Evolutionary conservation across 495 filamentous ascomycete species (phyloP).

Genomic region (Penicillium cataractarum): DNA sequence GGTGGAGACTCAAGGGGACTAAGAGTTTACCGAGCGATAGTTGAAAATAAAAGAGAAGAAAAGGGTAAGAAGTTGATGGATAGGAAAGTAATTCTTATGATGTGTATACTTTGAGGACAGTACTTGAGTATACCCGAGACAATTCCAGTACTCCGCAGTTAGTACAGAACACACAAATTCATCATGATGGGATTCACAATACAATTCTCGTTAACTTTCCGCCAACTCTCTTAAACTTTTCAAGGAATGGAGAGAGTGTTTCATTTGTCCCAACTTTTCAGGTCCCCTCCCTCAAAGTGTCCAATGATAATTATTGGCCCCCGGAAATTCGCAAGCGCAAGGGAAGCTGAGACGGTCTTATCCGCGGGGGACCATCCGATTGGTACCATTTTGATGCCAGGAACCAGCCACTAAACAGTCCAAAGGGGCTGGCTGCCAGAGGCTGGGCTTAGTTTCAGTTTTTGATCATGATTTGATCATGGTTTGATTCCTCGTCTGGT

Average conservation of each 20-base stretch:
- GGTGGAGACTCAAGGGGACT: not conserved
- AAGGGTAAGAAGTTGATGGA: not conserved
- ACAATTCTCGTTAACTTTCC: not conserved
- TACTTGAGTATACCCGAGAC: too few relatives aligned
- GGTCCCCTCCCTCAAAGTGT: not conserved
- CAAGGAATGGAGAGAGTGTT: not conserved
- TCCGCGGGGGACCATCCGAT: slow-evolving; percentile 28
- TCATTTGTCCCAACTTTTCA: not conserved
- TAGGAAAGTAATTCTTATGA: not conserved
- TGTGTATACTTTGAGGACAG: not conserved
- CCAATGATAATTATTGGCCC: not conserved
- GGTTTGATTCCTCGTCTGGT: slow-evolving; percentile 9
- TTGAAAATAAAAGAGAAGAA: not conserved
- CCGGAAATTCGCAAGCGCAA: slow-evolving; percentile 2
- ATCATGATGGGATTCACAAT: not conserved
- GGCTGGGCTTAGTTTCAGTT: not conserved
- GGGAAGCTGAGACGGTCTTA: slow-evolving; percentile 27
- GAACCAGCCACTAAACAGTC: slow-evolving; percentile 11
- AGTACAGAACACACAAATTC: too few relatives aligned
- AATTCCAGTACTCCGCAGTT: too few relatives aligned
- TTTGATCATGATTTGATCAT: not conserved
- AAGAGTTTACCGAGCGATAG: not conserved
- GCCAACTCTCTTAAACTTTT: not conserved
- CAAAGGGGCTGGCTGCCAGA: too few relatives aligned
- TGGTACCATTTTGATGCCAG: slow-evolving; percentile 25